Conservation (phyloP, 768 basidiomycete species). For the Leucogyrophana mollusca region DNA sequence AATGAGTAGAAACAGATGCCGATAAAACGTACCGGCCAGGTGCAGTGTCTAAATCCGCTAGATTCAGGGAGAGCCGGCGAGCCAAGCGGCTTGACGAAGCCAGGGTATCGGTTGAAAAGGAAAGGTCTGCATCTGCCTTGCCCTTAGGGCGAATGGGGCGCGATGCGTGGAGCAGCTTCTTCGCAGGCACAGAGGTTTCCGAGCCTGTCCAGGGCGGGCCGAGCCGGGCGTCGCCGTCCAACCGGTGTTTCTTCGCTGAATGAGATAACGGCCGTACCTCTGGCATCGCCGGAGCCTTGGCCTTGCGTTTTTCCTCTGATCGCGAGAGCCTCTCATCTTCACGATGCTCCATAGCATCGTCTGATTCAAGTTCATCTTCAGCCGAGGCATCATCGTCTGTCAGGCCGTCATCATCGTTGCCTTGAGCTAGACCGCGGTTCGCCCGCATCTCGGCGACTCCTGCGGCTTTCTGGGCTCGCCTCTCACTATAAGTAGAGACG, state of each 20-base stretch:
- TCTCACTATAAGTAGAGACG: slow-evolving; percentile 40
- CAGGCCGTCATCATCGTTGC: slow-evolving; percentile 23
- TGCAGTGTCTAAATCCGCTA: slow-evolving; percentile 63
- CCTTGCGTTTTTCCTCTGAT: slow-evolving; percentile 23
- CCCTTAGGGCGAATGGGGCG: slow-evolving; percentile 27
- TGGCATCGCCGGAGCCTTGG: slow-evolving; percentile 17
- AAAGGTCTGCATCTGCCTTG: slow-evolving; percentile 22
- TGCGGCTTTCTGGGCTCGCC: slow-evolving; percentile 53
- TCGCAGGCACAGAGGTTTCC: slow-evolving; percentile 12
- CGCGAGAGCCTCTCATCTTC: slow-evolving; percentile 13
- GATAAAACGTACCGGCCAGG: slow-evolving; percentile 59
- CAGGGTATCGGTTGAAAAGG: slow-evolving; percentile 13
- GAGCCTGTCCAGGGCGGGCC: slow-evolving; percentile 15
- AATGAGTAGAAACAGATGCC: slow-evolving; percentile 5
- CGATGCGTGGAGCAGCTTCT: slow-evolving; percentile 18
- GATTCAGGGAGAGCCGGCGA: slow-evolving; percentile 26
- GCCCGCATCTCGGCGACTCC: slow-evolving; percentile 50
- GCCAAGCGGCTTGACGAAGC: slow-evolving; percentile 17
- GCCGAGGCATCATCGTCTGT: slow-evolving; percentile 29
- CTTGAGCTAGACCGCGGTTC: slow-evolving; percentile 24
- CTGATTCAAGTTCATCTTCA: slow-evolving; percentile 37
- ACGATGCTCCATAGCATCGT: slow-evolving; percentile 28
- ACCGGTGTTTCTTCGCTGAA: slow-evolving; percentile 23
- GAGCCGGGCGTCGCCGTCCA: slow-evolving; percentile 16
- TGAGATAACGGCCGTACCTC: slow-evolving; percentile 17